phyloP scores from a whole-genome alignment of 2,329 filamentous ascomycete species.

The Rosellinia necatrix region DNA sequence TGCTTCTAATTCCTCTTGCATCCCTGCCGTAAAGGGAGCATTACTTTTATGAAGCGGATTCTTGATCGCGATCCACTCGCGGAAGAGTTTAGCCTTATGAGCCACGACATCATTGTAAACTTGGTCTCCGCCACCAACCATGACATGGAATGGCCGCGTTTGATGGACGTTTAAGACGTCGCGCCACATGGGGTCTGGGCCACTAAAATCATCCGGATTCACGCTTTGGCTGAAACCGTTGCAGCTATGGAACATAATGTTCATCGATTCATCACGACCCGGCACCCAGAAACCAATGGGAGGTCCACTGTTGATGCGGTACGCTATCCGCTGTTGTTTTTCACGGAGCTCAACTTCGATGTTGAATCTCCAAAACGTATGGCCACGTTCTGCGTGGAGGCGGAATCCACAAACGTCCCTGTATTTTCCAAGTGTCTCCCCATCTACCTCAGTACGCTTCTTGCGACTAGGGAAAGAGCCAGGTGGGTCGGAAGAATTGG shows the following conservation, averaged over 20 bases:
- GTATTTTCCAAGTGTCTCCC: constrained; percentile 79
- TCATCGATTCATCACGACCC: constrained; percentile 83
- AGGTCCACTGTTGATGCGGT: constrained; percentile 92
- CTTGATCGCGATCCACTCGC: constrained; percentile 81
- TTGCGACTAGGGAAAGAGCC: constrained; percentile 59
- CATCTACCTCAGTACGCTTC: constrained; percentile 65
- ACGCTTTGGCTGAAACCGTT: constrained; percentile 90
- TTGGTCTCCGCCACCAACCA: constrained; percentile 96
- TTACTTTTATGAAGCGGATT: constrained; percentile 80
- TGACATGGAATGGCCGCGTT: constrained; percentile 91
- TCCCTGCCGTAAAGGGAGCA: constrained; percentile 74
- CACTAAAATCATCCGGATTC: constrained; percentile 79
- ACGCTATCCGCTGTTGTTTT: constrained; percentile 84
- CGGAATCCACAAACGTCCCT: constrained; percentile 82
- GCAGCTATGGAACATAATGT: constrained; percentile 98
- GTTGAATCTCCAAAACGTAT: constrained; percentile 97
- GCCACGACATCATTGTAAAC: constrained; percentile 92
- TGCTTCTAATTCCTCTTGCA: constrained; percentile 85
- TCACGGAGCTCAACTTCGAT: constrained; percentile 85
- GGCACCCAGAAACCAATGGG: constrained; percentile 95
- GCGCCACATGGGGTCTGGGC: constrained; percentile 95
- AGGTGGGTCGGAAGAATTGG: constrained; percentile 53
- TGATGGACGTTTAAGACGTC: constrained; percentile 94
- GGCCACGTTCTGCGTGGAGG: constrained; percentile 81
- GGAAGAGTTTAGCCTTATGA: constrained; percentile 75